Base-by-base conservation (phyloP, 83 land plant species). In the Diphasiastrum complanatum region DNA sequence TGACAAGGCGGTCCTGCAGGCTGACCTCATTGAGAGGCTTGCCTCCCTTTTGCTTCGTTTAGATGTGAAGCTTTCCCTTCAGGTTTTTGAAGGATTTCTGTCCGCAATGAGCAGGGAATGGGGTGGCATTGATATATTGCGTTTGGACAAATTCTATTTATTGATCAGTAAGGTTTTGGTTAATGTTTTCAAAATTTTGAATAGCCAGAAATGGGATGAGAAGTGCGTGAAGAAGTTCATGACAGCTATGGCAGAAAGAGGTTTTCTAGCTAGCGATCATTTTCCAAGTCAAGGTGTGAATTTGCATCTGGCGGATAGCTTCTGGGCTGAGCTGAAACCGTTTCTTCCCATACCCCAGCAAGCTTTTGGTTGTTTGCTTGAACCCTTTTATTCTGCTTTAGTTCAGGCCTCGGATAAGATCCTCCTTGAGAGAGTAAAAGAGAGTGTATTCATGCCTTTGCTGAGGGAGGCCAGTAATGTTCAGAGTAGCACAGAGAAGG, bases 81-180 rank as follows among this genome's bases (percentile, higher is more conserved):
- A 40, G 0, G 87, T 73, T 60, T 78, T 91, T 61, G 61, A 70
- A 35, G 73, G 40, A 12, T 83, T 81, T 63, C 46, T 87, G 11
- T 36, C 68, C 36, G 84, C 97, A 23, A 68, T 87, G 64, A 73
- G 84, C 18, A 78, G 95, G 0, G 97, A 91, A 75, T 91, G 97
- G 97, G 18, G 66, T 57, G 93, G 97, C n/a, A 91, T 91, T 47
- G 97, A 91, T 41, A 47, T 37, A 26, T 67, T 84, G 47, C 73
- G 89, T 73, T 65, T 91, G 33, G 95, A 91, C 51, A 91, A 87
- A 74, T 91, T 91, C 56, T 91, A 91, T 49, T 76, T 84, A 33
- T 63, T 87, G 37, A 60, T 83, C 58, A 63, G 84, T n/a, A 63
- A 80, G 26, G 78, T 84, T 47, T n/a, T 87, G 64, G 46, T 33